Conservation (phyloP, 257 asterid genomes). For the Ballota nigra region DNA sequence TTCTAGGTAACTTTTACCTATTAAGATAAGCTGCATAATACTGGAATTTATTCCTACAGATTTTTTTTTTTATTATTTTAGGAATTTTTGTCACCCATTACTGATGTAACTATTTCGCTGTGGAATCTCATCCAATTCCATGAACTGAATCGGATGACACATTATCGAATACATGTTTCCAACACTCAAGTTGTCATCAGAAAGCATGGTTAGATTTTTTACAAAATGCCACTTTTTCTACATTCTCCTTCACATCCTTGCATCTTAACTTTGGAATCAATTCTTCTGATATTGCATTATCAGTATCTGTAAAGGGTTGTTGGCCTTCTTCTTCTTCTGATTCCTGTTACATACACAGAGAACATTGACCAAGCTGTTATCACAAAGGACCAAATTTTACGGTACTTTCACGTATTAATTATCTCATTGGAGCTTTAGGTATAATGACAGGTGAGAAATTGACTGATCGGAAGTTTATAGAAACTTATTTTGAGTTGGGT, state of each 20-base stretch:
- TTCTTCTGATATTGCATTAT: constrained; percentile 52
- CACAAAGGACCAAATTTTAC: constrained; percentile 16
- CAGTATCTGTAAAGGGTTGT: constrained; percentile 48
- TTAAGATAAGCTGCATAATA: constrained; percentile 33
- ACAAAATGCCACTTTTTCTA: constrained; percentile 35
- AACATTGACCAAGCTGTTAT: constrained; percentile 27
- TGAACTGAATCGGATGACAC: constrained; percentile 31
- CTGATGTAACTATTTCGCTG: constrained; percentile 37
- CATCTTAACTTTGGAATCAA: constrained; percentile 66
- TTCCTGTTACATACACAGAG: constrained; percentile 31
- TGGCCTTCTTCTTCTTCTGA: constrained; percentile 26
- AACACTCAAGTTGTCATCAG: constrained; percentile 31
- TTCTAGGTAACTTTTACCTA: constrained; percentile 23
- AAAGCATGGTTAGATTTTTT: constrained; percentile 44
- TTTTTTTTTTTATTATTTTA: too few species aligned
- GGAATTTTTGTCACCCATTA: constrained; percentile 29
- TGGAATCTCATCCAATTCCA: constrained; percentile 48
- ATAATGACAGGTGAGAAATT: background rate
- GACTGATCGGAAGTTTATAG: background rate
- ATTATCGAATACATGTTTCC: constrained; percentile 34
- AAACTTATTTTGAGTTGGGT: background rate
- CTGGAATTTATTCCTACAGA: constrained; percentile 35
- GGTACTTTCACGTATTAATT: background rate
- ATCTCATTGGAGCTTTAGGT: background rate
- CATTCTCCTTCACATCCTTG: constrained; percentile 39